Percentiles rank a stretch among this genome's conserved stretches.
phyloP scores from a whole-genome alignment of 331 rosid genomes.

The Rhamnella rubrinervis region DNA sequence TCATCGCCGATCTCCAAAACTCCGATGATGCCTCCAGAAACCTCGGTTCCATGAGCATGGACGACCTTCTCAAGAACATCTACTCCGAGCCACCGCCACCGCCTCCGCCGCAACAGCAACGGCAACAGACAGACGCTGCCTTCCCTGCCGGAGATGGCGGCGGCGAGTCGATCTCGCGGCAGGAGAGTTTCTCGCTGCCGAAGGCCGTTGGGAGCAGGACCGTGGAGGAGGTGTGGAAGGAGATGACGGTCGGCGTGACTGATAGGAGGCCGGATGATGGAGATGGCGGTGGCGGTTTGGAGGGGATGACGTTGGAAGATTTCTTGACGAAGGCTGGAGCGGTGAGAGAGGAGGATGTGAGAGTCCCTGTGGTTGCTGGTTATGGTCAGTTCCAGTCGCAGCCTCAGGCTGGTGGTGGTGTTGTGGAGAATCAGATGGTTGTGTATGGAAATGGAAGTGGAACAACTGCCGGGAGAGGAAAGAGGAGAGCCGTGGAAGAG shows the following conservation, averaged over 20 bases:
- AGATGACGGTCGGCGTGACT: conserved; percentile 50
- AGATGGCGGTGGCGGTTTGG: conserved; percentile 8
- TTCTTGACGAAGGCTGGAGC: conserved; percentile 58
- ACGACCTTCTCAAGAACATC: conserved; percentile 69
- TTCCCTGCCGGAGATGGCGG: not conserved
- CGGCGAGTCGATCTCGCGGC: not conserved
- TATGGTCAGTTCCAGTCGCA: conserved; percentile 44
- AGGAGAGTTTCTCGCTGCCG: conserved; percentile 1
- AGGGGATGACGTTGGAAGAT: conserved; percentile 71
- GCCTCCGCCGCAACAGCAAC: not conserved
- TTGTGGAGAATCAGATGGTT: conserved; percentile 29
- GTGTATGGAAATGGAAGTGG: conserved; percentile 47
- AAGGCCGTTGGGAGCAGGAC: conserved; percentile 24
- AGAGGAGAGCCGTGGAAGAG: conserved; percentile 65
- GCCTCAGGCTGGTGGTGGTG: conserved; percentile 6
- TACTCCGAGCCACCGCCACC: conserved; percentile 32
- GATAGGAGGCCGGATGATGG: conserved; percentile 23
- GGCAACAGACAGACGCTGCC: not conserved
- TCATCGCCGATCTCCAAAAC: conserved; percentile 49
- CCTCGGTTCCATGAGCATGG: conserved; percentile 58
- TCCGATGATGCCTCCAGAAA: conserved; percentile 7
- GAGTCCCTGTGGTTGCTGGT: conserved; percentile 25
- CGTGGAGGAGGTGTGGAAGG: conserved; percentile 77
- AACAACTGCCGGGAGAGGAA: conserved; percentile 50
- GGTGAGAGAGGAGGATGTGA: conserved; percentile 58